phyloP scores from a whole-genome alignment of 306 rosid species.

The Cucurbita maxima region DNA sequence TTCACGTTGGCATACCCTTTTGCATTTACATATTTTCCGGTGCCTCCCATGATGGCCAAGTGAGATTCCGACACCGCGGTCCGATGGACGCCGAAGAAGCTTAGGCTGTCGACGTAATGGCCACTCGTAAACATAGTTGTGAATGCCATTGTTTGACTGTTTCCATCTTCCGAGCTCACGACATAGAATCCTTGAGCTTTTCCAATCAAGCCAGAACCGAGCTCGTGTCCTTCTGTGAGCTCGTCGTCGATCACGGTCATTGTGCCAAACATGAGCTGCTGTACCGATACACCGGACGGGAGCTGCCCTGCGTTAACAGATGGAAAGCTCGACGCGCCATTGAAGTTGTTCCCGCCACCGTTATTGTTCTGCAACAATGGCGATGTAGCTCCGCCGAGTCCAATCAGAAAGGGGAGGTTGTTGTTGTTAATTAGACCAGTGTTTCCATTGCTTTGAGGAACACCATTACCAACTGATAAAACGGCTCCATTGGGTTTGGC shows the following conservation, averaged over 20 bases:
- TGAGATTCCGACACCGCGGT: conserved; percentile 57
- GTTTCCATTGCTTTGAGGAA: conserved; percentile 60
- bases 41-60: conserved; percentile 75
- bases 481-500: conserved; percentile 84
- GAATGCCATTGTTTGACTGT: conserved; percentile 60
- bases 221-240: conserved; percentile 56
- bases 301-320: conserved; percentile 13
- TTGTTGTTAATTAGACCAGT: conserved; percentile 55
- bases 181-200: conserved; percentile 79
- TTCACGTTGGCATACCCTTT: conserved; percentile 47
- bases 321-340: conserved; percentile 14
- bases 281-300: conserved; percentile 37
- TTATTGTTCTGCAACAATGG: conserved; percentile 36
- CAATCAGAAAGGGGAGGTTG: conserved; percentile 75
- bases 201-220: conserved; percentile 62
- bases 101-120: conserved; percentile 46
- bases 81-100: conserved; percentile 64
- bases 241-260: conserved; percentile 71
- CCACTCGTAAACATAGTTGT: conserved; percentile 59
- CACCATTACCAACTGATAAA: conserved; percentile 34
- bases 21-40: conserved; percentile 60
- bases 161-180: conserved; percentile 61
- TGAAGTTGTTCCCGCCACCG: conserved; percentile 19
- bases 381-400: conserved; percentile 43
- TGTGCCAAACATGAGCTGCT: conserved; percentile 65